Percentiles rank a stretch among this genome's conserved stretches.
Evolutionary conservation across 2,329 filamentous ascomycete species (phyloP).

Genomic region (Pseudopithomyces chartarum): DNA sequence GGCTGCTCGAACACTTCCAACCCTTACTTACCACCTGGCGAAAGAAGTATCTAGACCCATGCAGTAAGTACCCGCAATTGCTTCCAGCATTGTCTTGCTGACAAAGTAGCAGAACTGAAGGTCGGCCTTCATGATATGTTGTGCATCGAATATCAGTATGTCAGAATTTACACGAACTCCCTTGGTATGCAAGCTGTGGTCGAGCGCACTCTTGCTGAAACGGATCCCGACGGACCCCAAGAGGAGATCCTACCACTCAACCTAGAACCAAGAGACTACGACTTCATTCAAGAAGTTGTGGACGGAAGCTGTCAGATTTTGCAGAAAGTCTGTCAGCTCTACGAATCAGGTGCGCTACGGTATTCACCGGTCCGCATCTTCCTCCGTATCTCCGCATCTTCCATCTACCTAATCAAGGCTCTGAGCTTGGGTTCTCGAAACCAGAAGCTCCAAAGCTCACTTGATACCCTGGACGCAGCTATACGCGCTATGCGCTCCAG

Average conservation of each 20-base stretch:
- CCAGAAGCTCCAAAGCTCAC: slow-evolving; percentile 54
- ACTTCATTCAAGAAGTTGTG: slow-evolving; percentile 62
- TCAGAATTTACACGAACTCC: slow-evolving; percentile 51
- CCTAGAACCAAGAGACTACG: slow-evolving; percentile 57
- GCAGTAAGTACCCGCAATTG: slow-evolving; percentile 29
- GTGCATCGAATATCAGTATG: slow-evolving; percentile 58
- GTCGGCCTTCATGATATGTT: slow-evolving; percentile 53
- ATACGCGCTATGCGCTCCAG: slow-evolving; percentile 56
- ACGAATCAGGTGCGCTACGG: slow-evolving; percentile 52
- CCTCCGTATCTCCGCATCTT: slow-evolving; percentile 59
- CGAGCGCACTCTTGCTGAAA: slow-evolving; percentile 55
- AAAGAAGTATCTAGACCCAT: slow-evolving; percentile 46
- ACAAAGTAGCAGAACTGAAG: slow-evolving; percentile 33
- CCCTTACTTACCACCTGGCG: slow-evolving; percentile 48
- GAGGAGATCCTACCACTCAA: slow-evolving; percentile 49
- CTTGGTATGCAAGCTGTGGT: slow-evolving; percentile 63
- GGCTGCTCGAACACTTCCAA: slow-evolving; percentile 53
- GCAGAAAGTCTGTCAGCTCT: slow-evolving; percentile 55
- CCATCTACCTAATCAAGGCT: slow-evolving; percentile 60
- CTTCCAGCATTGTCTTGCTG: neutral
- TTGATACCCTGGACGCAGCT: slow-evolving; percentile 55
- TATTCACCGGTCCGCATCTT: slow-evolving; percentile 61
- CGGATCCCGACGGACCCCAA: slow-evolving; percentile 43
- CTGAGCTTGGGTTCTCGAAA: slow-evolving; percentile 57
- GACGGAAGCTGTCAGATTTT: slow-evolving; percentile 59